phyloP scores from a whole-genome alignment of 2,329 filamentous ascomycete species.

The Elsinoe australis region DNA sequence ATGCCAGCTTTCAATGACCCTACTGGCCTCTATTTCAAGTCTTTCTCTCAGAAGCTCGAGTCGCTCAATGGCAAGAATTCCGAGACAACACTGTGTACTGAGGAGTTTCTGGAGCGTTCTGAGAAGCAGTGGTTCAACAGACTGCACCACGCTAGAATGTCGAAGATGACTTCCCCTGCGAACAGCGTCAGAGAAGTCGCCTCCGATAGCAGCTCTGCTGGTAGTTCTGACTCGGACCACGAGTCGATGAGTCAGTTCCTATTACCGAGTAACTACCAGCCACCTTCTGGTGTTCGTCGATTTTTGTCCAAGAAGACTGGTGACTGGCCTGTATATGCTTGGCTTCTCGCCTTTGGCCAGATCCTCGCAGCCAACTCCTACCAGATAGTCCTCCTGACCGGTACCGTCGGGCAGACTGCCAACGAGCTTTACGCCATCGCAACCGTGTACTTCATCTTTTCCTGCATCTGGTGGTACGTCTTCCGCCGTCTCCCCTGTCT shows the following conservation, averaged over 20 bases:
- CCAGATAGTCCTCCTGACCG: slow-evolving; percentile 60
- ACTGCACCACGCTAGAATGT: slow-evolving; percentile 53
- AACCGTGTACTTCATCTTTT: slow-evolving; percentile 51
- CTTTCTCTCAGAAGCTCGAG: slow-evolving; percentile 52
- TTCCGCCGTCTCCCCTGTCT: slow-evolving; percentile 53
- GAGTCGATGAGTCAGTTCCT: slow-evolving; percentile 47
- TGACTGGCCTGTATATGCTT: slow-evolving; percentile 58
- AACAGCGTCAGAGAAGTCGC: slow-evolving; percentile 29
- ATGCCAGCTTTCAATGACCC: slow-evolving; percentile 61
- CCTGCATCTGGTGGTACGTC: slow-evolving; percentile 55
- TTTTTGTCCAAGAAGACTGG: slow-evolving; percentile 50
- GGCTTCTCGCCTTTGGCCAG: slow-evolving; percentile 55
- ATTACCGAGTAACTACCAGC: slow-evolving; percentile 48
- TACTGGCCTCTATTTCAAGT: slow-evolving; percentile 53
- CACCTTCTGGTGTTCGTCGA: slow-evolving; percentile 50
- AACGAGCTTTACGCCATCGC: slow-evolving; percentile 54
- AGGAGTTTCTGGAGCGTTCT: slow-evolving; percentile 56
- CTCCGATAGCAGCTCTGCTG: slow-evolving; percentile 37
- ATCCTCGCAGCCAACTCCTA: slow-evolving; percentile 60
- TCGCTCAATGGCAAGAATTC: slow-evolving; percentile 51
- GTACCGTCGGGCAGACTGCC: slow-evolving; percentile 53
- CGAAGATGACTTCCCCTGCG: slow-evolving; percentile 36
- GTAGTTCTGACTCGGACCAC: slow-evolving; percentile 32
- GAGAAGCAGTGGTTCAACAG: slow-evolving; percentile 60
- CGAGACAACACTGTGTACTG: slow-evolving; percentile 53